Base-by-base conservation (phyloP, 192 early-diverging fungal species). In the Helicostylum pulchrum region DNA sequence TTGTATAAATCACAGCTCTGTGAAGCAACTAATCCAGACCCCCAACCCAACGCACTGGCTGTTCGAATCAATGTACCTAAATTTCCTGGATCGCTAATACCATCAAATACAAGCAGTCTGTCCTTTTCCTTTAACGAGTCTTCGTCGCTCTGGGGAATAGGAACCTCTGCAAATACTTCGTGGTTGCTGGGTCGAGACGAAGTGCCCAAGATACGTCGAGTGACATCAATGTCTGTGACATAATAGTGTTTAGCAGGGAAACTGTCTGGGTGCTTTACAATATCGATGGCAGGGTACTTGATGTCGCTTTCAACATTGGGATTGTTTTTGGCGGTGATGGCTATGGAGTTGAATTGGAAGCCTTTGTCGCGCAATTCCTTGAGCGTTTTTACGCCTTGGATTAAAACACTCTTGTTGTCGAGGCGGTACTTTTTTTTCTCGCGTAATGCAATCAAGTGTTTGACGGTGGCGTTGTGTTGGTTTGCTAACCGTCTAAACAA, bases 101-200 rank as follows among this genome's bases (percentile, higher is more conserved):
- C 65, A 50, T 84, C 76, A 15, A 79, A 66, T 0, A 84, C 70
- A 20, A 84, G 53, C 21, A 81, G 17, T 10, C 65, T 44, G 39
- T 68, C 58, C 21, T 36, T 45, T 8, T 61, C 3, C 52, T 26
- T 26, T 26, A 61, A 17, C 7, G 61, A 46, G 1, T 39, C 36
- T 39, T 39, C 36, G 0, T 44, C 21, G 2, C 5, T 23, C 21
- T 45, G 11, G 9, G 82, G 82, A 44, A 79, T 72, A 1, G 52
- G 48, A 0, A 80, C 70, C 51, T 81, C 78, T 1, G 82, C 82
- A 64, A 69, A 81, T 9, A 84, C 62, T 50, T 84, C 79, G 23
- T 78, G 74, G 3, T 59, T 55, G 0, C 61, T 45, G 0, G 77
- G 65, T 9, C 48, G 53, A 3, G 82, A 78, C n/a, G 71, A 68